Percentiles rank a stretch among this genome's conserved stretches.
Evolutionary conservation across 768 basidiomycete genomes (phyloP).

Genomic region (Phanerochaete sordida): DNA sequence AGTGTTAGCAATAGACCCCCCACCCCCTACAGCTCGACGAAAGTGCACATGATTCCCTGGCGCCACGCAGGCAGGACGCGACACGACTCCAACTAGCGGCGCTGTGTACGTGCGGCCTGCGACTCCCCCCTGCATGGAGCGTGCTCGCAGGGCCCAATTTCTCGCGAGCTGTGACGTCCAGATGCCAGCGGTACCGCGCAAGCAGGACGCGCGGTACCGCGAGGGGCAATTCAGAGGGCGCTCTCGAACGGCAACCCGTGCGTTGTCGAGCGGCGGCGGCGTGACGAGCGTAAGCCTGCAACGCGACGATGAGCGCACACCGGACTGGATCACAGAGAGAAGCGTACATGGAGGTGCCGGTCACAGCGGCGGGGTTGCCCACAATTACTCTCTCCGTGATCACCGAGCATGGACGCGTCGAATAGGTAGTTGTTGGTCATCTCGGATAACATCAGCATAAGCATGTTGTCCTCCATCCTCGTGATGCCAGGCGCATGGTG

Average conservation of each 20-base stretch:
- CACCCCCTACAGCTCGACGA: no score
- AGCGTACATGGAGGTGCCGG: constrained; percentile 89
- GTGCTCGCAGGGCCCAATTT: no score
- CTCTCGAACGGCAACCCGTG: constrained; percentile 36
- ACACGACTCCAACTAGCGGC: no score
- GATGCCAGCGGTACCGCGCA: no score
- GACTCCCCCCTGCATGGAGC: no score
- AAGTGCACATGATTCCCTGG: no score
- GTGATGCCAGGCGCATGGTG: constrained; percentile 99
- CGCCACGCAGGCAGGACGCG: no score
- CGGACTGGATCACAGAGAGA: not conserved
- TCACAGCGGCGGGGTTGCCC: constrained; percentile 93
- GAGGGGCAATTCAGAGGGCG: constrained; percentile 23
- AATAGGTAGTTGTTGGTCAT: constrained; percentile 99
- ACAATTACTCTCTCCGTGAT: constrained; percentile 99
- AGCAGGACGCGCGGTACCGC: no score
- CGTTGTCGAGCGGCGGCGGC: constrained; percentile 30
- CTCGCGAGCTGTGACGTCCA: no score
- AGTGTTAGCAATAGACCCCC: no score
- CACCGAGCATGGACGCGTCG: constrained; percentile 94
- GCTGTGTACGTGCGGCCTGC: no score
- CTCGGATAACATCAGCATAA: constrained; percentile 99
- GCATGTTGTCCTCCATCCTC: constrained; percentile 98
- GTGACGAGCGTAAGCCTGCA: constrained; percentile 36
- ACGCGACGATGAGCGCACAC: not conserved